Conservation (phyloP, 352 stramenopile species). For the Globisporangium carolinianum region DNA sequence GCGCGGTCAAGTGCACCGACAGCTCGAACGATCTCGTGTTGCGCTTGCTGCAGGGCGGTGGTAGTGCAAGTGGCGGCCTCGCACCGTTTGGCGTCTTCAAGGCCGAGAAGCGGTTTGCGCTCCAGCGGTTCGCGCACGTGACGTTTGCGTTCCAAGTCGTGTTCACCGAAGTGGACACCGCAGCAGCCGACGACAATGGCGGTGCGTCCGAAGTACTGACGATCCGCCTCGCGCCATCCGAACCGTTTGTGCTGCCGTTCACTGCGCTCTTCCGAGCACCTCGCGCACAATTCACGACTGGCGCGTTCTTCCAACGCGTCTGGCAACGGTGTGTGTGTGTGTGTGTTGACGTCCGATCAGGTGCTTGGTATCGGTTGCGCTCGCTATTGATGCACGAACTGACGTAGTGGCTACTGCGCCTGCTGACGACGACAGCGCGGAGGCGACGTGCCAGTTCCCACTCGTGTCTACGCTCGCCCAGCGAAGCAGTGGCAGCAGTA, state of each 20-base stretch:
- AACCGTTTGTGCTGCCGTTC: slow-evolving; percentile 45
- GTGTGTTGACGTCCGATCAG: not conserved
- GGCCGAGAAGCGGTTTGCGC: slow-evolving; percentile 54
- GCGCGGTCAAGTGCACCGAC: slow-evolving; percentile 46
- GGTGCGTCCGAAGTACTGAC: slow-evolving; percentile 7
- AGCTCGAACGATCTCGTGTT: slow-evolving; percentile 51
- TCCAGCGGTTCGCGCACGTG: slow-evolving; percentile 49
- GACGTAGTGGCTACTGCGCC: too few relatives aligned
- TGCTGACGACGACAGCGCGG: slow-evolving; percentile 2
- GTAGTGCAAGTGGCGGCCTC: slow-evolving; percentile 27
- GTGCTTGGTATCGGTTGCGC: not conserved
- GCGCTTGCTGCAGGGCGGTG: slow-evolving; percentile 30
- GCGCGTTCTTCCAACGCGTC: slow-evolving; percentile 35
- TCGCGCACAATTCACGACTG: slow-evolving; percentile 22
- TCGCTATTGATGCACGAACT: too few relatives aligned
- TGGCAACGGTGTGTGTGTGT: slow-evolving; percentile 38
- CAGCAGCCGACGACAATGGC: slow-evolving; percentile 10
- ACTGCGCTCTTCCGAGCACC: slow-evolving; percentile 35
- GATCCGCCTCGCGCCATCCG: slow-evolving; percentile 23
- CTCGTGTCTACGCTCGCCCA: slow-evolving; percentile 4
- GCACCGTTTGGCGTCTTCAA: slow-evolving; percentile 54
- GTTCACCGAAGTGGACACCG: slow-evolving; percentile 30
- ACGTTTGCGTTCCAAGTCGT: slow-evolving; percentile 58
- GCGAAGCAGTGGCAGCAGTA: not conserved
- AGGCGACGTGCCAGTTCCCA: slow-evolving; percentile 8